phyloP scores from a whole-genome alignment of 768 basidiomycete species.

The Mycena galericulata region DNA sequence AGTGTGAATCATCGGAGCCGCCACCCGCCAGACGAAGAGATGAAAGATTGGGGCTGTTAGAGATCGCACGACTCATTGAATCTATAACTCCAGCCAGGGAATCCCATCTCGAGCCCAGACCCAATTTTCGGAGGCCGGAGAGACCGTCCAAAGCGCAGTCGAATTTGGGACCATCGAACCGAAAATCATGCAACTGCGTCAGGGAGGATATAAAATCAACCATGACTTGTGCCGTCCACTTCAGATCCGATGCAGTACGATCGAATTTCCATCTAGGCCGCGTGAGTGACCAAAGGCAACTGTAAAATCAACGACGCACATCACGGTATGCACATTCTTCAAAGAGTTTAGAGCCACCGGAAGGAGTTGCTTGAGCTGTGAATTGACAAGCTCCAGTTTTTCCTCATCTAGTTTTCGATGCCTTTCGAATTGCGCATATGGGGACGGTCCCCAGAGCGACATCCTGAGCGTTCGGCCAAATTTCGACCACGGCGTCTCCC shows the following conservation, averaged over 20 bases:
- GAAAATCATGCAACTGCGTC: not conserved
- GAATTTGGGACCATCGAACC: not conserved
- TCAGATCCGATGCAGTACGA: not conserved
- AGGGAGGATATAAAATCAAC: not conserved
- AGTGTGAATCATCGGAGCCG: too few species aligned
- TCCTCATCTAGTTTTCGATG: not conserved
- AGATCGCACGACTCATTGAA: not conserved
- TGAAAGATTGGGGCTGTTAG: not conserved
- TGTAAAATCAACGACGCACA: not conserved
- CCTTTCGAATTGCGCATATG: not conserved
- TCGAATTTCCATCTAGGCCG: not conserved
- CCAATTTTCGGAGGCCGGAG: not conserved
- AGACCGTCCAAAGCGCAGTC: not conserved
- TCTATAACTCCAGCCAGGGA: not conserved
- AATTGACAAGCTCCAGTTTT: not conserved
- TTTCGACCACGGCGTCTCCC: not conserved
- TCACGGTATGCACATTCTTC: not conserved
- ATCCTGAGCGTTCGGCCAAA: constrained; percentile 1
- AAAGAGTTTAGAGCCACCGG: not conserved
- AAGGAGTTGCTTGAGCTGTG: not conserved
- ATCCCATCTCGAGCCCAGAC: not conserved
- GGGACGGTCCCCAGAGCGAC: not conserved
- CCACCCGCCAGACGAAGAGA: not conserved
- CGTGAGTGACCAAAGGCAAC: not conserved
- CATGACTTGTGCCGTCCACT: not conserved